A percentile compares a stretch with the other conserved stretches of the same genome.
These are phyloP conservation scores for Tulasnella sp. DNA, from an alignment of 768 basidiomycete species.

Conservation along the genomic window DNA sequence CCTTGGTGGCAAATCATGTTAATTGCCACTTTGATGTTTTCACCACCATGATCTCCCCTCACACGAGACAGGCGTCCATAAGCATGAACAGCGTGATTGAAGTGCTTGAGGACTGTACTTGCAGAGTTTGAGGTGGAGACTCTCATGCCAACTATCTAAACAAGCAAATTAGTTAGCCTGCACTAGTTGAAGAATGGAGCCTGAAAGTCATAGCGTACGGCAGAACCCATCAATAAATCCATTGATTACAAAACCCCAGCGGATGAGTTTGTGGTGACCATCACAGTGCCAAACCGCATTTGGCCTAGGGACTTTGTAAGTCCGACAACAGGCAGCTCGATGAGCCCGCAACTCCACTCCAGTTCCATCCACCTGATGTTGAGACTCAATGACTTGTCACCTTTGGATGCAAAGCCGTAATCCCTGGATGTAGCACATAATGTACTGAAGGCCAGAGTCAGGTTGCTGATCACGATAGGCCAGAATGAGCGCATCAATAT, in stretches of 20 bases:
- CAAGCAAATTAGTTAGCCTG: background rate
- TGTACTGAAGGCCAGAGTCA: background rate
- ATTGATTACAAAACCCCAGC: background rate
- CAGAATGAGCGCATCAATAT: background rate
- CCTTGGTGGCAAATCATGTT: background rate
- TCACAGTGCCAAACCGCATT: background rate
- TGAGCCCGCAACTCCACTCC: background rate
- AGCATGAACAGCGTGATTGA: background rate
- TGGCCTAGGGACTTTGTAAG: background rate
- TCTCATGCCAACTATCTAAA: background rate
- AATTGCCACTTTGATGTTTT: background rate
- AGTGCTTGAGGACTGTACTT: background rate
- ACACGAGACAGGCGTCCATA: background rate
- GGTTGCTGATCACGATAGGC: background rate
- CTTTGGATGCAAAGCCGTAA: background rate
- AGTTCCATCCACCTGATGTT: background rate
- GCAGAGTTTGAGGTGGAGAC: background rate
- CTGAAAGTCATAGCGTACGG: background rate
- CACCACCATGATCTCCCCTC: background rate
- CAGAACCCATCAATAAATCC: background rate
- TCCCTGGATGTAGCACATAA: background rate
- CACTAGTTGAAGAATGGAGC: background rate
- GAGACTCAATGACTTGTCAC: background rate
- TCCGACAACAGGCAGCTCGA: background rate
- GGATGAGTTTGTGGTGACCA: background rate